A percentile compares a stretch with the other conserved stretches of the same genome.
These are phyloP conservation scores for Adansonia madagascariensis DNA, from an alignment of 441 rosid genomes.

Conservation along the genomic window DNA sequence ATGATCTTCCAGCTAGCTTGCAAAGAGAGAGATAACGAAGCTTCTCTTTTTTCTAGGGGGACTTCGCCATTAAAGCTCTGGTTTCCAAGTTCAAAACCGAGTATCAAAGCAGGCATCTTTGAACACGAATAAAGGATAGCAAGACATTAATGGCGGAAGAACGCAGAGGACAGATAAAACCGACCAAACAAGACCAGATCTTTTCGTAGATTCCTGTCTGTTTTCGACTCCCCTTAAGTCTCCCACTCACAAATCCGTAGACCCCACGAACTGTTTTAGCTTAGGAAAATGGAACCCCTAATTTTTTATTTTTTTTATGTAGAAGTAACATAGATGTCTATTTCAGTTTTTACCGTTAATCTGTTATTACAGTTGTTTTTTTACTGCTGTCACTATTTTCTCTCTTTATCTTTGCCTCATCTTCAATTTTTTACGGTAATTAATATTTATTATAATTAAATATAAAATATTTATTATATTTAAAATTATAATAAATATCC, in stretches of 20 bases:
- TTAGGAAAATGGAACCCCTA: neutral
- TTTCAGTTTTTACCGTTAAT: slow-evolving; percentile 9
- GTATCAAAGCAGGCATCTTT: no score
- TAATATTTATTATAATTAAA: no score
- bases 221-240: slow-evolving; percentile 30
- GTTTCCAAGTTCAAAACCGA: no score
- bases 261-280: slow-evolving; percentile 3
- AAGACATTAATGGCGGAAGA: slow-evolving; percentile 40
- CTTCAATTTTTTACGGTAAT: no score
- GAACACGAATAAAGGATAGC: slow-evolving; percentile 41
- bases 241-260: slow-evolving; percentile 38
- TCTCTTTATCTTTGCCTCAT: no score
- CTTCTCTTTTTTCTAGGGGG: no score
- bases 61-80: no score
- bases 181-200: slow-evolving; percentile 54
- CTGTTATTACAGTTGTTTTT: slow-evolving; percentile 34
- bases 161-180: slow-evolving; percentile 33
- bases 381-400: no score
- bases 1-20: slow-evolving; percentile 22
- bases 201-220: slow-evolving; percentile 41
- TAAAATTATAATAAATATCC: no score
- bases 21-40: no score
- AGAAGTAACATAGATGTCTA: no score
- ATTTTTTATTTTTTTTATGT: neutral
- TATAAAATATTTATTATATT: no score